Percentiles rank a stretch among this genome's conserved stretches.
Conservation (phyloP, 108 stramenopile genomes). For the Fistulifera solaris region DNA sequence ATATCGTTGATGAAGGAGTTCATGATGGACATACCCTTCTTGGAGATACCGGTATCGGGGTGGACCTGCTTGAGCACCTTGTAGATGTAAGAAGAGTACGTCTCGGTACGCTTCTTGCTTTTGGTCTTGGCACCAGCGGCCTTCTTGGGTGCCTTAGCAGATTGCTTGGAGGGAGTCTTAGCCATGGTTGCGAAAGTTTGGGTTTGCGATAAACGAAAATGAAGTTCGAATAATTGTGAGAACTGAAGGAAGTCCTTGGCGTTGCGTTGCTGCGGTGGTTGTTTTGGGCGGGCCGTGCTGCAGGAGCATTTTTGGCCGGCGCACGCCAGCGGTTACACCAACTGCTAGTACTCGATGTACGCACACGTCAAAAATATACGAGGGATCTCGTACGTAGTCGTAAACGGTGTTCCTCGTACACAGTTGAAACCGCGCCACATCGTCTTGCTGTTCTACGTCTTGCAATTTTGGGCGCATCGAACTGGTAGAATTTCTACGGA, state of each 20-base stretch:
- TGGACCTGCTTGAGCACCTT: conserved; percentile 86
- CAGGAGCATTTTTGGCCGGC: not conserved
- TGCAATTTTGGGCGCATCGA: not conserved
- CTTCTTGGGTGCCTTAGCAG: conserved; percentile 40
- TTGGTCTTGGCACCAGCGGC: conserved; percentile 26
- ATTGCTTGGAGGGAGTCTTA: conserved; percentile 58
- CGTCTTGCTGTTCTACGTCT: not conserved
- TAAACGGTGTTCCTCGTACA: not conserved
- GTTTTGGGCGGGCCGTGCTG: not conserved
- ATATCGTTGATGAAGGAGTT: conserved; percentile 94
- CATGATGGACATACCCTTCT: conserved; percentile 90
- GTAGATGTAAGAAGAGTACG: conserved; percentile 90
- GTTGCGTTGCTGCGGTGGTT: not conserved
- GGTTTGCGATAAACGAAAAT: not conserved
- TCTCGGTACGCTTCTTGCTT: conserved; percentile 76
- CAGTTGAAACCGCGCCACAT: not conserved
- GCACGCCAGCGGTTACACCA: not conserved
- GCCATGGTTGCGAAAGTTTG: conserved; percentile 30
- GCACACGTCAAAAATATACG: not conserved
- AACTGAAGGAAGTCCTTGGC: not conserved
- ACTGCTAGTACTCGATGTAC: not conserved
- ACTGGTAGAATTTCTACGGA: not conserved
- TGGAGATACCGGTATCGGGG: conserved; percentile 84
- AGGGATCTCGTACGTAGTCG: not conserved
- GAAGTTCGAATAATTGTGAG: conserved; percentile 5